phyloP scores from a whole-genome alignment of 805 yeast genomes.

The Debaryomyces tyrocola region DNA sequence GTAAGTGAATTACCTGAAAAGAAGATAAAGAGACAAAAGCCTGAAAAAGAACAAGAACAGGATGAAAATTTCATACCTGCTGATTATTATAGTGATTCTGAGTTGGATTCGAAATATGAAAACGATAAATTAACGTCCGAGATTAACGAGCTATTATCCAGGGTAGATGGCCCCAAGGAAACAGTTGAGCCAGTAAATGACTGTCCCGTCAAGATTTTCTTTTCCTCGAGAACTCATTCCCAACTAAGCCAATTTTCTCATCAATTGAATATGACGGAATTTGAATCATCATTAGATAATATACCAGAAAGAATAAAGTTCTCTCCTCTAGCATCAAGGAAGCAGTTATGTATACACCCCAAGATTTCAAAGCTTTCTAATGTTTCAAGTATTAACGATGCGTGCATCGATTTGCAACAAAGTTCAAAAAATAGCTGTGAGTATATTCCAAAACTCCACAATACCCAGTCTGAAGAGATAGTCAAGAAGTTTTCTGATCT shows the following conservation, averaged over 20 bases:
- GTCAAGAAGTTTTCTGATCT: constrained; percentile 51
- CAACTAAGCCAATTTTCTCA: constrained; percentile 79
- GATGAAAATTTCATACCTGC: constrained; percentile 25
- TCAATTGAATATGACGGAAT: constrained; percentile 62
- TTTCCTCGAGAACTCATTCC: constrained; percentile 88
- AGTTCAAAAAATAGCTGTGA: constrained; percentile 23
- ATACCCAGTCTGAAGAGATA: constrained; percentile 23
- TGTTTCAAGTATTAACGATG: constrained; percentile 67
- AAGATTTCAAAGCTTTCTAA: constrained; percentile 51
- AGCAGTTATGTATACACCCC: constrained; percentile 78
- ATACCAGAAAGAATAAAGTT: constrained; percentile 59
- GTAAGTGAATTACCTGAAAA: constrained; percentile 12
- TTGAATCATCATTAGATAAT: constrained; percentile 58
- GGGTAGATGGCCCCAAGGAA: constrained; percentile 33
- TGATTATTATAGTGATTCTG: constrained; percentile 36
- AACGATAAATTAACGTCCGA: constrained; percentile 44
- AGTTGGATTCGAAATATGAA: constrained; percentile 10
- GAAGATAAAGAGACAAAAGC: constrained; percentile 5
- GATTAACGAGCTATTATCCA: constrained; percentile 46
- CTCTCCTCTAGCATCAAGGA: constrained; percentile 77
- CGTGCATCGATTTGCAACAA: constrained; percentile 71
- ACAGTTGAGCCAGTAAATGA: constrained; percentile 18
- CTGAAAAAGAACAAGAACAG: neutral
- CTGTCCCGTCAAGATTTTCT: constrained; percentile 51
- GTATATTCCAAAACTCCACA: constrained; percentile 11